These are phyloP conservation scores for Exophiala mesophila DNA, from an alignment of 2,329 filamentous ascomycete genomes.

Conservation along the genomic window DNA sequence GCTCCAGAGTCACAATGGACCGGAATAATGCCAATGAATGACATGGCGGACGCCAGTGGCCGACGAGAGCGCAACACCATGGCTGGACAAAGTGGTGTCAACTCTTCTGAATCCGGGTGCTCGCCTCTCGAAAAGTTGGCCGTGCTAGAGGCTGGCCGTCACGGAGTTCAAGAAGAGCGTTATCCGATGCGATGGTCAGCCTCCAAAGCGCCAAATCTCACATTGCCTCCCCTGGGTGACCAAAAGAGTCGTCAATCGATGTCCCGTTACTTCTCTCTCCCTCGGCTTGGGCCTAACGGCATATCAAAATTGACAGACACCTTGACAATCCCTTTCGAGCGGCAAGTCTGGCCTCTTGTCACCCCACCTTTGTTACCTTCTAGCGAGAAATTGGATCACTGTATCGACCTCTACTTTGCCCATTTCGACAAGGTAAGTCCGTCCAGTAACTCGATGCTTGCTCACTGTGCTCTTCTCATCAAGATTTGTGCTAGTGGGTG, in stretches of 20 bases:
- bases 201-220: not conserved
- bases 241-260: conserved; percentile 1
- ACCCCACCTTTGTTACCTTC: conserved; percentile 7
- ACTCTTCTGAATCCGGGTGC: not conserved
- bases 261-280: conserved; percentile 1
- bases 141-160: conserved; percentile 4
- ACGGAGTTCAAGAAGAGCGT: conserved; percentile 5
- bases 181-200: conserved; percentile 6
- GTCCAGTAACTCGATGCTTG: conserved; percentile 1
- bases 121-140: conserved; percentile 4
- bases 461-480: not conserved
- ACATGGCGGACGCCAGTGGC: too few species aligned
- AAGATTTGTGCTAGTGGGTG: conserved; percentile 5
- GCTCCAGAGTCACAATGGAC: conserved; percentile 1
- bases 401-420: conserved; percentile 10
- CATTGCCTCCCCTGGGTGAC: conserved; percentile 1
- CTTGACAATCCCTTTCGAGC: conserved; percentile 7
- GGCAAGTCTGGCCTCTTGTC: conserved; percentile 7
- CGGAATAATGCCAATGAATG: too few species aligned
- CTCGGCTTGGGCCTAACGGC: conserved; percentile 1
- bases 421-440: conserved; percentile 11
- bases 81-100: too few species aligned
- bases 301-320: conserved; percentile 6
- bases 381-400: conserved; percentile 8
- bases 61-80: too few species aligned